Conservation (phyloP, 2,329 filamentous ascomycete species). For the Rhynchosporium graminicola region DNA sequence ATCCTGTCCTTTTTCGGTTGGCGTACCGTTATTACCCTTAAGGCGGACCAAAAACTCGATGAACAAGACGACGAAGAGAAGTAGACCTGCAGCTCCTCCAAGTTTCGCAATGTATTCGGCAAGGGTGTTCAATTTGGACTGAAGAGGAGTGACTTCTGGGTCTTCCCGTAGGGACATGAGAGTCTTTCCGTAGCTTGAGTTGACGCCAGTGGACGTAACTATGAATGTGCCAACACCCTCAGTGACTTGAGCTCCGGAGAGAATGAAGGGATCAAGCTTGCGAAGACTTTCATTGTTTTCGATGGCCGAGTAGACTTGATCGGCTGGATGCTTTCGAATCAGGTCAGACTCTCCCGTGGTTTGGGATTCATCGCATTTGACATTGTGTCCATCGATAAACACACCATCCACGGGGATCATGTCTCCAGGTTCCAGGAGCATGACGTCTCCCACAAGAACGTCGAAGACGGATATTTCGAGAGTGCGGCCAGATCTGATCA, state of each 20-base stretch:
- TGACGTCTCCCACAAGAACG: conserved; percentile 71
- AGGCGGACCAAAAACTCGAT: conserved; percentile 74
- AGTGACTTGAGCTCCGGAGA: conserved; percentile 76
- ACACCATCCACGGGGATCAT: conserved; percentile 73
- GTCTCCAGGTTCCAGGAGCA: conserved; percentile 73
- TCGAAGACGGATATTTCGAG: conserved; percentile 70
- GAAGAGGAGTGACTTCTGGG: conserved; percentile 75
- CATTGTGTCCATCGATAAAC: conserved; percentile 64
- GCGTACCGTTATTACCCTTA: conserved; percentile 48
- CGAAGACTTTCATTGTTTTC: conserved; percentile 59
- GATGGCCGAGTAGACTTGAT: conserved; percentile 65
- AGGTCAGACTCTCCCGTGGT: conserved; percentile 76
- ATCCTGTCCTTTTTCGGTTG: conserved; percentile 59
- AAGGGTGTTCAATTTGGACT: conserved; percentile 74
- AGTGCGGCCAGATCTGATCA: conserved; percentile 72
- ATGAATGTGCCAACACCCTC: conserved; percentile 76
- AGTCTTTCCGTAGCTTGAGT: conserved; percentile 75
- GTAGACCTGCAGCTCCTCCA: conserved; percentile 67
- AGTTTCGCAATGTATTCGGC: conserved; percentile 81
- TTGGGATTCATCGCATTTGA: conserved; percentile 73
- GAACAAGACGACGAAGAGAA: conserved; percentile 77
- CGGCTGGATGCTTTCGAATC: conserved; percentile 64
- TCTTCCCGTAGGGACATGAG: conserved; percentile 78
- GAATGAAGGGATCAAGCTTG: conserved; percentile 77
- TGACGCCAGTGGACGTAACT: conserved; percentile 71